Evolutionary conservation across 2,329 filamentous ascomycete species (phyloP), one percentile per base, ranked within the genome.

Genomic region (Botrytis squamosa): DNA sequence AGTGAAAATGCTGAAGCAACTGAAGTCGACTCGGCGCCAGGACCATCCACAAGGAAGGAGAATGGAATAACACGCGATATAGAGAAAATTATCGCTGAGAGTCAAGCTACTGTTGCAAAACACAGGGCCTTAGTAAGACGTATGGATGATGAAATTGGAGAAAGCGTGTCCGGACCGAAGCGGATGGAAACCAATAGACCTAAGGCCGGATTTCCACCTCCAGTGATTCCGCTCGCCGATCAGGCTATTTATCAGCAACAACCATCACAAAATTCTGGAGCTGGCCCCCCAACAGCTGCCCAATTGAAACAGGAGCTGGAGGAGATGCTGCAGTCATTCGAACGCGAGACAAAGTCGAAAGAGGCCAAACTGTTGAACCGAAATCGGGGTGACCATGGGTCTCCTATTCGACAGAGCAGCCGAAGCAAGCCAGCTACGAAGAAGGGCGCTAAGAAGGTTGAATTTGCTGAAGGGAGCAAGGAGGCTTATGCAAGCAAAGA

Each of bases 301-400:
- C 66, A 68, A 42, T 38, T 68, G 5, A 68, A 68, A 18, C 36
- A 68, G 49, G 66, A 68, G 49, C 14, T 68, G 38, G 66, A 68
- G 38, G 66, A 68, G 40, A 68, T 68, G 66, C 18, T 68, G 49
- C 49, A 42, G 36, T 68, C 66, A 57, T 68, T 68, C 33, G 49
- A 57, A 18, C 66, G 25, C 36, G 66, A 68, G 49, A 57, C 66
- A 25, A 68, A 57, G 36, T 57, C 66, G 12, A 68, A 57, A 68
- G 66, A n/a, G 12, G 40, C 66, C 18, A 57, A 33, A 68, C 18
- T 20, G 22, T 42, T 55, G 49, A 16, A 46, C 22, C 52, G 64
- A 68, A 29, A 40, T n/a, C 36, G 16, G 29, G 18, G 25, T 57
- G 66, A 33, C 36, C 49, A 68, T 16, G 66, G 36, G 38, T 33